Conservation (phyloP, 164 flowering plant species). For the Sextonia rubra region DNA sequence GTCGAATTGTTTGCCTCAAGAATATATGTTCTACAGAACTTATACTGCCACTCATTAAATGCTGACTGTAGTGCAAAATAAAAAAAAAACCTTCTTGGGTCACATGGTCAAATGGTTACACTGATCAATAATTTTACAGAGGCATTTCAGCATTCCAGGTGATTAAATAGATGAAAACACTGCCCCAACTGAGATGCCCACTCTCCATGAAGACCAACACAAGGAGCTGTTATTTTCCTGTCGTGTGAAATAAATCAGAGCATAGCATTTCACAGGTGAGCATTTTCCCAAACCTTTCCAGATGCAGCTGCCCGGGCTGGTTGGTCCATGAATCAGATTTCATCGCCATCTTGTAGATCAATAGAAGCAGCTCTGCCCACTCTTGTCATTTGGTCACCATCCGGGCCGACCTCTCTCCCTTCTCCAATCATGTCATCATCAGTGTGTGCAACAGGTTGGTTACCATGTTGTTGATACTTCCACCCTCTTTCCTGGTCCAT, state of each 20-base stretch:
- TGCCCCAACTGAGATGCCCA: neutral
- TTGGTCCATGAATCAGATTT: slow-evolving; percentile 5
- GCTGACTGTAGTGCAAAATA: neutral
- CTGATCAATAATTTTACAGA: slow-evolving; percentile 23
- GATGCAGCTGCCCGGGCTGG: neutral
- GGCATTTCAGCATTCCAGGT: slow-evolving; percentile 6
- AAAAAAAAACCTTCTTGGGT: neutral
- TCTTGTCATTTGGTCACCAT: slow-evolving; percentile 13
- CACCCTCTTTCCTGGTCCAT: slow-evolving; percentile 32
- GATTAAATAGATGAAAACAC: neutral
- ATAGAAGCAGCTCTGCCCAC: slow-evolving; percentile 17
- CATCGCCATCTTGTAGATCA: slow-evolving; percentile 23
- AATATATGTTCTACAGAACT: neutral
- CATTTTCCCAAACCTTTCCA: neutral
- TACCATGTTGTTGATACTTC: slow-evolving; percentile 12
- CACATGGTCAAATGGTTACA: neutral
- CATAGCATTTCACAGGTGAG: slow-evolving; percentile 12
- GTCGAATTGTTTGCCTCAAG: neutral
- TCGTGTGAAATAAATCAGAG: neutral
- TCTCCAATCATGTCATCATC: slow-evolving; percentile 14
- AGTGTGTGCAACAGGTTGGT: slow-evolving; percentile 3
- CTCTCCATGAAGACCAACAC: neutral
- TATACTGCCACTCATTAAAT: neutral
- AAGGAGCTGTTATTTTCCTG: slow-evolving; percentile 7
- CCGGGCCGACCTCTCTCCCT: slow-evolving; percentile 17